Evolutionary conservation across 2,329 filamentous ascomycete genomes (phyloP).

Genomic region (Sporothrix phasma): DNA sequence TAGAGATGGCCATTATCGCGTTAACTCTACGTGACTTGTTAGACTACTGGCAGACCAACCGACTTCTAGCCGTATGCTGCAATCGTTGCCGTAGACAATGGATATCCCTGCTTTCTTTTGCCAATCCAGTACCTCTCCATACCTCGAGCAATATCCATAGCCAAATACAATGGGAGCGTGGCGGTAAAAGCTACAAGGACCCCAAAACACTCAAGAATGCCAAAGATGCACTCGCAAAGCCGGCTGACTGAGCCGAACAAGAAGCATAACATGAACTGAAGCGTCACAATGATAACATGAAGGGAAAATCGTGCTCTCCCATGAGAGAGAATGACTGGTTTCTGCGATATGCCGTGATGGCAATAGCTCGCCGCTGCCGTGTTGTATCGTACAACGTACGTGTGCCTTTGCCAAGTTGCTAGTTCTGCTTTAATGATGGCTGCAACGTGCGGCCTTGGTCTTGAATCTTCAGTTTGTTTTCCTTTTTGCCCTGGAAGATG

Average conservation of each 20-base stretch:
- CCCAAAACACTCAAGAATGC: neutral
- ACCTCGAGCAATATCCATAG: neutral
- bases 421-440: constrained; percentile 3
- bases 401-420: neutral
- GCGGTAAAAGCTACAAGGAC: neutral
- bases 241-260: neutral
- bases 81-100: neutral
- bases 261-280: neutral
- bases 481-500: constrained; percentile 16
- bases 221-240: neutral
- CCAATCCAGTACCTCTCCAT: neutral
- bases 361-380: neutral
- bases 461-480: constrained; percentile 6
- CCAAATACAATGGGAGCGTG: constrained; percentile 8
- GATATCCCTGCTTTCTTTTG: neutral
- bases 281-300: neutral
- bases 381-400: neutral
- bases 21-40: neutral
- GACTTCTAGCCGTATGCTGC: neutral
- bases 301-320: neutral
- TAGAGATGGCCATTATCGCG: neutral
- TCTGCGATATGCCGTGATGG: neutral
- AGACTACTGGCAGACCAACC: neutral
- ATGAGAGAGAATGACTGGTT: neutral
- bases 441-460: neutral